Evolutionary conservation across 1,139 yeast genomes (phyloP), one percentile per base, ranked within the genome.

Genomic region (Magnusiomyces paraingens): DNA sequence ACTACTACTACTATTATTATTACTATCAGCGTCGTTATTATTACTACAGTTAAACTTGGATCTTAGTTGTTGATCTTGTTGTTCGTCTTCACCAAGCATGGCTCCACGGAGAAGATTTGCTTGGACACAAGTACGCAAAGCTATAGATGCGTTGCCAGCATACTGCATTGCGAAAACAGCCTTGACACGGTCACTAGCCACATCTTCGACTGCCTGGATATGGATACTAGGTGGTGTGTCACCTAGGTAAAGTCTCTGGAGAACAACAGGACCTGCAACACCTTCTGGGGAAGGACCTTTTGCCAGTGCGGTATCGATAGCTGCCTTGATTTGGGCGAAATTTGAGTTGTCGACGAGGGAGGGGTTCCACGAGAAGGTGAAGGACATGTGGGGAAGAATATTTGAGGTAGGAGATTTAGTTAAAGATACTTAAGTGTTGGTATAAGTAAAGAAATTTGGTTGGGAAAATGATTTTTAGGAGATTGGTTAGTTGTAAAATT

Each of bases 321-420:
- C 74, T 52, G 82, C 85, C 55, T 77, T 78, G 15, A 93, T 82
- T 79, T 87, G 83, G 39, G 73, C 70, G 61, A 87, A 75, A 40
- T 82, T 75, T 52, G 82, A 83, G 52, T 84, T 77, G 64, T 84
- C 86, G 41, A 50, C 50, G 47, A 49, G 51, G 47, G 85, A 73
- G 17, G 88, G 76, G 60, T 80, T 78, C 95, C 95, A 86, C 70
- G 84, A 81, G 59, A 86, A 84, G 60, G 81, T 81, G 66, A 86
- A 85, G 20, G 93, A 84, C 94, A 86, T 86, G 48, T 18, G 46
- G 17, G 46, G 14, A 22, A 21, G 44, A n/a, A 15, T 3, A 12
- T 40, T 8, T 26, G 8, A 5, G 32, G 32, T 5, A 4, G 32
- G 32, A 5, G 4, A 8, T 26, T 26, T 26, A n/a, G n/a, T n/a